These are phyloP conservation scores for Passalora sequoiae DNA, from an alignment of 2,329 filamentous ascomycete species.

Conservation along the genomic window DNA sequence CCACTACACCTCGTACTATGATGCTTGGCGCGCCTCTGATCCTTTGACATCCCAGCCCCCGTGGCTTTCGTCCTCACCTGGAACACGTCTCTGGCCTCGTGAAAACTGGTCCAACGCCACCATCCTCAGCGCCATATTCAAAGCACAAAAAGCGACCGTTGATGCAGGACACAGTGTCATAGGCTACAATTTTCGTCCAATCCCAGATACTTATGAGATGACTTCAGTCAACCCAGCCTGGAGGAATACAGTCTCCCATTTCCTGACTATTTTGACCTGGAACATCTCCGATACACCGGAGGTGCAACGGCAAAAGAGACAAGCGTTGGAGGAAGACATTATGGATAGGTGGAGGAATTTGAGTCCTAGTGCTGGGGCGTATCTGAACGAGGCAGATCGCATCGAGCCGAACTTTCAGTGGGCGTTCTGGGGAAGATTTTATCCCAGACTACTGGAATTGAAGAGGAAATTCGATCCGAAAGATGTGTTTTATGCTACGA, in stretches of 20 bases:
- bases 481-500: conserved; percentile 6
- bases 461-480: conserved; percentile 2
- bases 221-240: conserved; percentile 19
- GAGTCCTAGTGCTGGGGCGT: conserved; percentile 17
- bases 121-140: not conserved
- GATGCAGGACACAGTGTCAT: not conserved
- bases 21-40: not conserved
- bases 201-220: not conserved
- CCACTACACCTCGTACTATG: not conserved
- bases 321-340: not conserved
- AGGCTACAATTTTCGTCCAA: not conserved
- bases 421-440: not conserved
- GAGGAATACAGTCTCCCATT: conserved; percentile 15
- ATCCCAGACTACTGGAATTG: not conserved
- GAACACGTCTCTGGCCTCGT: not conserved
- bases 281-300: not conserved
- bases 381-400: conserved; percentile 4
- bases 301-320: not conserved
- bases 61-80: not conserved
- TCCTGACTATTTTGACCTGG: not conserved
- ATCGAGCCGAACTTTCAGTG: not conserved
- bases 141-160: conserved; percentile 1
- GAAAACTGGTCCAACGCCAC: not conserved
- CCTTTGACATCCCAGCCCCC: not conserved
- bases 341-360: conserved; percentile 2